Conservation (phyloP, 2,329 filamentous ascomycete species). For the Colletotrichum destructivum region DNA sequence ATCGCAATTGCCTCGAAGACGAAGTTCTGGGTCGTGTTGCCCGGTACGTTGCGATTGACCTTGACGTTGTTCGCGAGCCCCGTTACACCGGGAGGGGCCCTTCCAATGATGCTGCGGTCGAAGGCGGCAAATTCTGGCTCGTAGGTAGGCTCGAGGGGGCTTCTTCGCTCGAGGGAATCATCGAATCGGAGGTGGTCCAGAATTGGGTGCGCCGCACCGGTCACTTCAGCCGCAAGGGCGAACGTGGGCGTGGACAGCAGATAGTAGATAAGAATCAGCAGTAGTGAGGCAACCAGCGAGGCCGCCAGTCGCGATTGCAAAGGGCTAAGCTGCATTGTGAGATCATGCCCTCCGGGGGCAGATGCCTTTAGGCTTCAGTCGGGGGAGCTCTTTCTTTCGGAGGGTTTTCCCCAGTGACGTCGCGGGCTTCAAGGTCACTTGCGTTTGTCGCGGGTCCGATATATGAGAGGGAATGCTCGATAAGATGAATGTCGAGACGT, state of each 20-base stretch:
- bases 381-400: no score
- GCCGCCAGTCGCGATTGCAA: conserved; percentile 81
- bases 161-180: conserved; percentile 43
- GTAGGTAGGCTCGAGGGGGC: conserved; percentile 57
- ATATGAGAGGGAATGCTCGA: conserved; percentile 8
- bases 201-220: conserved; percentile 45
- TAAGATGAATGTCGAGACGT: conserved; percentile 13
- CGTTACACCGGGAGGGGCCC: conserved; percentile 67
- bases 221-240: conserved; percentile 73
- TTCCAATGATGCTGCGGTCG: conserved; percentile 74
- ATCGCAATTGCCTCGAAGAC: conserved; percentile 72
- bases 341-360: conserved; percentile 60
- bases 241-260: conserved; percentile 71
- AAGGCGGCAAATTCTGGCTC: conserved; percentile 74
- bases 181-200: conserved; percentile 44
- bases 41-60: conserved; percentile 69
- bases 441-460: background rate
- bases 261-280: conserved; percentile 74
- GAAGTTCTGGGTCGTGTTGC: conserved; percentile 76
- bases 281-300: conserved; percentile 72
- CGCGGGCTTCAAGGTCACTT: conserved; percentile 11
- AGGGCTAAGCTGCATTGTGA: conserved; percentile 73
- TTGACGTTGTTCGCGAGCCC: conserved; percentile 76
- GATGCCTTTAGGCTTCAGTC: conserved; percentile 24
- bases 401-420: background rate